Conservation (phyloP, 257 asterid genomes). For the Apocynum venetum region DNA sequence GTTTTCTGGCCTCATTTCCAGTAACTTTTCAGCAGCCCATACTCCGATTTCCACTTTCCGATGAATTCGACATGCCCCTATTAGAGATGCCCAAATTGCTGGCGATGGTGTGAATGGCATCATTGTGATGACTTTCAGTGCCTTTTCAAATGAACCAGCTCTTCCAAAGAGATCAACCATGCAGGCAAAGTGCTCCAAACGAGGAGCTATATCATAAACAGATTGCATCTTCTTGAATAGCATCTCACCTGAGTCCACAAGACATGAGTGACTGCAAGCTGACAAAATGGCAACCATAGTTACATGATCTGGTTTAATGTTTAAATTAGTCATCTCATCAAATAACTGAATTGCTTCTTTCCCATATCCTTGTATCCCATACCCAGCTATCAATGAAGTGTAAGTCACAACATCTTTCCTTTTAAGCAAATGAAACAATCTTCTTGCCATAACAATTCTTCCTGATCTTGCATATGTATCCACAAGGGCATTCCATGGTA, state of each 20-base stretch:
- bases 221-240: conserved; percentile 60
- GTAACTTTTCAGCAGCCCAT: conserved; percentile 86
- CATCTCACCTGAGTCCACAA: conserved; percentile 51
- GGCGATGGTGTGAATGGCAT: conserved; percentile 70
- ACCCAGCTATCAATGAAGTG: conserved; percentile 81
- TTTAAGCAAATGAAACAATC: conserved; percentile 54
- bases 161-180: conserved; percentile 86
- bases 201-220: conserved; percentile 48
- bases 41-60: conserved; percentile 65
- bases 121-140: conserved; percentile 40
- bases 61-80: conserved; percentile 81
- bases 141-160: conserved; percentile 62
- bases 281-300: conserved; percentile 72
- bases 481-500: conserved; percentile 72
- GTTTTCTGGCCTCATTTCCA: conserved; percentile 58
- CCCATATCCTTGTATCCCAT: conserved; percentile 79
- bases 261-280: conserved; percentile 93
- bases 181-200: conserved; percentile 74
- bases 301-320: conserved; percentile 68
- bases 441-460: conserved; percentile 59
- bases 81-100: conserved; percentile 82
- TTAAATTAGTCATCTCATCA: conserved; percentile 54
- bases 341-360: conserved; percentile 52
- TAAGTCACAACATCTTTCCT: conserved; percentile 70
- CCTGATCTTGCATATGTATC: conserved; percentile 87